Evolutionary conservation across 257 asterid species (phyloP), one percentile per base, ranked within the genome.

Genomic region (Lithospermum erythrorhizon): DNA sequence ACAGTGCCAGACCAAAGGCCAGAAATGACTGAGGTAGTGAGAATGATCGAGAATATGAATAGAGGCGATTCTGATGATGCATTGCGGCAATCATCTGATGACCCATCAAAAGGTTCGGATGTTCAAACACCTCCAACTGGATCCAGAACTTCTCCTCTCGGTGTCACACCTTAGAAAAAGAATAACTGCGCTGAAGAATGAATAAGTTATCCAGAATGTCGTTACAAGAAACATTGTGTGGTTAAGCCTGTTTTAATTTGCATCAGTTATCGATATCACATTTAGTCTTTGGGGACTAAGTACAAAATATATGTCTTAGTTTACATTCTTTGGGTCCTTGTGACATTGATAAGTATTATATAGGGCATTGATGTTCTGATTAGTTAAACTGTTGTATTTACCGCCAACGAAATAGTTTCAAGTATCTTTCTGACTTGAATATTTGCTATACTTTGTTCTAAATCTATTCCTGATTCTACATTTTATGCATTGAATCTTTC

Each of bases 1-100:
- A 61, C 67, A 0, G 90, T 86, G 17, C 98, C 96, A 0, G 96
- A 91, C 45, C 96, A 86, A 67, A 74, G 98, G 32, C 98, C 98
- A 0, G 63, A 71, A 11, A 86, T 91, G 94, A 75, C 62, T 2
- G 85, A 91, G 45, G 98, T 81, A 6, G 65, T 88, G 66, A 84
- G 79, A 58, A 86, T 88, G 96, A 88, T 91, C 5, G 95, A 86
- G 73, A 96, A 91, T 55, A 79, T 91, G 80, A 79, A 72, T 56
- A 51, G 94, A 48, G 90, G 81, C 0, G 97, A 83, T 47, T 81
- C 95, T 0, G 95, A 83, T 49, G 96, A 87, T 5, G 96, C 87
- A 22, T 65, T 78, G 27, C 76, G 88, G 8, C 85, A 73, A 60
- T 90, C 96, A 0, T 87, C 96, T 0, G 98, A 90, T 16, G 96